Conservation (phyloP, 2,329 filamentous ascomycete species). For the Botrytis byssoidea region DNA sequence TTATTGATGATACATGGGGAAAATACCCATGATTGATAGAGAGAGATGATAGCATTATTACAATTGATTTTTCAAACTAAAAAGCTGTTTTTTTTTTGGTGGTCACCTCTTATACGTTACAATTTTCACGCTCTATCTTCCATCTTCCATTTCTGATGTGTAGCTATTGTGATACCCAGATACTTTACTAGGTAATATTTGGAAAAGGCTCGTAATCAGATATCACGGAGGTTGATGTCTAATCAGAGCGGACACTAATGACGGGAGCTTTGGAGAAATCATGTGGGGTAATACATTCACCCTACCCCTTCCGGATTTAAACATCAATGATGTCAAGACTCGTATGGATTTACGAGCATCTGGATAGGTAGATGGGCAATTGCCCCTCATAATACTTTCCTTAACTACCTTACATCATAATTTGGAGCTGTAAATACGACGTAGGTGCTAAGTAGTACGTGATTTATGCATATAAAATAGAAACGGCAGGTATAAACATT, state of each 20-base stretch:
- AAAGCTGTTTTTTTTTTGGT: neutral
- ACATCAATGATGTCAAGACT: slow-evolving; percentile 16
- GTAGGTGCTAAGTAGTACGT: neutral
- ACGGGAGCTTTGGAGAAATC: neutral
- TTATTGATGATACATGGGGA: slow-evolving; percentile 15
- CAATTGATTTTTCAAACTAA: neutral
- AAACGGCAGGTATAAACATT: neutral
- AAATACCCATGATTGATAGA: slow-evolving; percentile 16
- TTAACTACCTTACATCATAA: neutral
- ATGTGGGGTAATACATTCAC: neutral
- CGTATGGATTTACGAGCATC: neutral
- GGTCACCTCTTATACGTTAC: neutral
- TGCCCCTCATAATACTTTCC: neutral
- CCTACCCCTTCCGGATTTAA: neutral
- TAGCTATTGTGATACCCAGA: neutral
- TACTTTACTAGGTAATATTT: neutral
- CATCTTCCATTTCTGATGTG: neutral
- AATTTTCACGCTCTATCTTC: neutral
- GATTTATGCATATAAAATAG: neutral
- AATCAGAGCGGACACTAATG: neutral
- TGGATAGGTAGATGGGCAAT: neutral
- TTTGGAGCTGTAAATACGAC: neutral
- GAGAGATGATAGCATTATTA: slow-evolving; percentile 7
- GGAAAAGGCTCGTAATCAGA: neutral
- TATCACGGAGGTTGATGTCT: neutral